Conservation (phyloP, 345 rosid genomes). For the Dovyalis caffra region DNA sequence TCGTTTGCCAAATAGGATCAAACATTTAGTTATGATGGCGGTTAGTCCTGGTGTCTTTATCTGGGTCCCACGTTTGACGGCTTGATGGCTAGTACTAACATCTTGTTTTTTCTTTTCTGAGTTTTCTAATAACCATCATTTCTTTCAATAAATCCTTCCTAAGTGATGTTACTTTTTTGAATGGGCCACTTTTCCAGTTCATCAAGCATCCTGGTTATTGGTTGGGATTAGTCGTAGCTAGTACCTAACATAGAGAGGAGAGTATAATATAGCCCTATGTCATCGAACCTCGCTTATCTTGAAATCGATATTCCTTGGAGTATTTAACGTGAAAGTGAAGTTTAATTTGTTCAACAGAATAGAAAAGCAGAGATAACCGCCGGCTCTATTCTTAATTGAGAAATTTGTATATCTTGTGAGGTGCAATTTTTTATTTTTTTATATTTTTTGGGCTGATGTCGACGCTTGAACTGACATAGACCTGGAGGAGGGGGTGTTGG, state of each 20-base stretch:
- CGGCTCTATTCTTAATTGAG: too few relatives aligned
- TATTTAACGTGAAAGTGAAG: too few relatives aligned
- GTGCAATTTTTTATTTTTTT: too few relatives aligned
- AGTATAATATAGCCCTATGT: too few relatives aligned
- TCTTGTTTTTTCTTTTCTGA: background rate
- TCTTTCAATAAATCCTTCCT: background rate
- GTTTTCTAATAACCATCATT: background rate
- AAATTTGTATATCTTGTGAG: too few relatives aligned
- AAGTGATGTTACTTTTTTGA: background rate
- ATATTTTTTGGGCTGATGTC: too few relatives aligned
- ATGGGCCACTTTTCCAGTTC: background rate
- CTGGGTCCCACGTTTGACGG: slow-evolving; percentile 11
- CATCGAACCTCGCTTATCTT: too few relatives aligned
- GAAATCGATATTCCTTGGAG: too few relatives aligned
- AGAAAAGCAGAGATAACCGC: too few relatives aligned
- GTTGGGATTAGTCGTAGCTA: background rate
- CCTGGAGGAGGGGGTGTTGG: too few relatives aligned
- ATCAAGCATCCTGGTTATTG: background rate
- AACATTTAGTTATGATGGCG: background rate
- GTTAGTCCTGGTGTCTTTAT: background rate
- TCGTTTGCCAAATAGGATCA: background rate
- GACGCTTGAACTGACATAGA: too few relatives aligned
- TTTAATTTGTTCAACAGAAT: too few relatives aligned
- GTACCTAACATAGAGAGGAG: background rate
- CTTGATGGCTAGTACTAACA: background rate